Conservation (phyloP, 2,329 filamentous ascomycete species). For the Cryoendolithus antarcticus region DNA sequence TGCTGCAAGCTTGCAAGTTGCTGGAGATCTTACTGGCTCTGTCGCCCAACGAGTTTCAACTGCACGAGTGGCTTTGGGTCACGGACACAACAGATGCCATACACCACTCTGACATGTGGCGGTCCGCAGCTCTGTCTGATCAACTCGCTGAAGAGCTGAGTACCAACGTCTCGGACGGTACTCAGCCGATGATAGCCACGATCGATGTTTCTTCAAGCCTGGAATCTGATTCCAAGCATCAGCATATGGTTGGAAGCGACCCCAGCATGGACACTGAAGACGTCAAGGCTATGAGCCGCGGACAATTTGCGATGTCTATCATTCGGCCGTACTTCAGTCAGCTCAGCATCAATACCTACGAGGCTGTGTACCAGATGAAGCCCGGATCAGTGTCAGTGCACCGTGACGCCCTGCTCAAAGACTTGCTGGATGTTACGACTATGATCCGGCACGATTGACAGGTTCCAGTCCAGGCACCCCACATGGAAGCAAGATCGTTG, state of each 20-base stretch:
- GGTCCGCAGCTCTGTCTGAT: slow-evolving; percentile 67
- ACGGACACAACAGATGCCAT: slow-evolving; percentile 95
- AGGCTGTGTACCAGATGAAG: slow-evolving; percentile 81
- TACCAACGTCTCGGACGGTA: background rate
- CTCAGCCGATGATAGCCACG: too few relatives aligned
- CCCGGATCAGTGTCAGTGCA: slow-evolving; percentile 54
- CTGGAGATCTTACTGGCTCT: slow-evolving; percentile 78
- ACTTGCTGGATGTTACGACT: slow-evolving; percentile 36
- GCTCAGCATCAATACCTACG: slow-evolving; percentile 85
- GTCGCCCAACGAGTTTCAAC: slow-evolving; percentile 88
- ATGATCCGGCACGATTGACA: slow-evolving; percentile 22
- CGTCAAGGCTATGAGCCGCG: slow-evolving; percentile 41
- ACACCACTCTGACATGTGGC: slow-evolving; percentile 60
- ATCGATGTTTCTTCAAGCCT: too few relatives aligned
- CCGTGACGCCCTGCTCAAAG: slow-evolving; percentile 17
- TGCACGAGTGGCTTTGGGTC: slow-evolving; percentile 97
- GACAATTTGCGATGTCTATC: slow-evolving; percentile 60
- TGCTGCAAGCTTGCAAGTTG: slow-evolving; percentile 88
- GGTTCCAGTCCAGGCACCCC: too few relatives aligned
- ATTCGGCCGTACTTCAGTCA: slow-evolving; percentile 82
- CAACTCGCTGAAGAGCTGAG: slow-evolving; percentile 56
- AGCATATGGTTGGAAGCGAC: background rate
- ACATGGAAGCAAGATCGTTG: too few relatives aligned
- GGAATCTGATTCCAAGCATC: background rate
- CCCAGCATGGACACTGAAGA: slow-evolving; percentile 36